Base-by-base conservation (phyloP, 495 filamentous ascomycete genomes). In the Aspergillus bertholletiae region DNA sequence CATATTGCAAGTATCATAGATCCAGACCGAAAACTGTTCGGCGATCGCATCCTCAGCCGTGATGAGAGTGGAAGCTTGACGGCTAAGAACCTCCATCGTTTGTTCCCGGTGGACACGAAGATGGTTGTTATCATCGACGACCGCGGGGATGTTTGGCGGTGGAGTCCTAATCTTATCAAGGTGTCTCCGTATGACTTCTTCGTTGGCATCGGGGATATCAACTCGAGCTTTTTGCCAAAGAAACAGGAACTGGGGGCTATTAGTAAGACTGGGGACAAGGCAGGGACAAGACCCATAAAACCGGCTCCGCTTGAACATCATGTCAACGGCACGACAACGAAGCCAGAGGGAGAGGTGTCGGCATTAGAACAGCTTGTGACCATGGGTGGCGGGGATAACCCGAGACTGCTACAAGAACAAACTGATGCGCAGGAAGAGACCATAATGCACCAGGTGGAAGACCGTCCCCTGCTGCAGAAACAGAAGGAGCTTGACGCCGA, bases 71-170 rank as follows among this genome's bases (percentile, higher is more conserved):
- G 92, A 35, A 96, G 88, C 64, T 81, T 97, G 71, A 88, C 83
- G 2, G 83, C 87, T 39, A 99, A 99, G 76, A 93, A 83, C 54
- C 78, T 99, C 7, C 87, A 96, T 64, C 83, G 95, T 15, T 69
- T 99, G 30, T 99, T 99, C 68, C 94, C 94, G 15, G 89, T 95
- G 40, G 94, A 96, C 72, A 97, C 92, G 9, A 93, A 96, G 73
- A 99, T 99, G 94, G 94, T 96, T 18, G 91, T 96, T 24, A 96
- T 99, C 63, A 99, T 99, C 56, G 94, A 99, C 68, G 94, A 99
- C 64, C 82, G 94, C 59, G 90, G 90, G 28, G 94, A 99, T 67
- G 92, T 99, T n/a, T 99, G 94, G 94, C 84, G 87, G 45, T 97
- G 95, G 82, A 87, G 87, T 60, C 81, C 87, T 11, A 97, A 99